A percentile compares a stretch with the other conserved stretches of the same genome.
phyloP scores from a whole-genome alignment of 2,329 filamentous ascomycete species.

The Paramyrothecium roridum region DNA sequence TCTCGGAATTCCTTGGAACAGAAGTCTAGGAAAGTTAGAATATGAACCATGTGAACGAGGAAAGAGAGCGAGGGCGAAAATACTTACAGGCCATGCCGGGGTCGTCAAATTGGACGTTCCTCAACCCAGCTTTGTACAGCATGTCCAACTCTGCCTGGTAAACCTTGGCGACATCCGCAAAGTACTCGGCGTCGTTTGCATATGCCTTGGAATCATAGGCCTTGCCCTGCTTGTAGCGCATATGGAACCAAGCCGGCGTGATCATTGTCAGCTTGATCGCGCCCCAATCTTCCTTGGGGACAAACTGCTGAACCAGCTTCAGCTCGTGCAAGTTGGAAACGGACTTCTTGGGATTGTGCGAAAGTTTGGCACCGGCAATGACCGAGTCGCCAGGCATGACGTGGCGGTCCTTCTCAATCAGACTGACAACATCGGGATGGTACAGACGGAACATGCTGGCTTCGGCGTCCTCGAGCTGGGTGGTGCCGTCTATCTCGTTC shows the following conservation, averaged over 20 bases:
- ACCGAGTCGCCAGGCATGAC: conserved; percentile 56
- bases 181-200: conserved; percentile 47
- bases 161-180: conserved; percentile 61
- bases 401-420: conserved; percentile 49
- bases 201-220: conserved; percentile 20
- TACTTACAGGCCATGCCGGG: conserved; percentile 63
- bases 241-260: conserved; percentile 41
- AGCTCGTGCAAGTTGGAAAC: conserved; percentile 49
- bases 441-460: conserved; percentile 51
- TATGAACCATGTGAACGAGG: no score
- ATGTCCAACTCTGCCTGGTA: conserved; percentile 61
- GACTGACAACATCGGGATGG: conserved; percentile 51
- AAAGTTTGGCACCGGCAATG: conserved; percentile 46
- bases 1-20: conserved; percentile 69
- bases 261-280: conserved; percentile 54
- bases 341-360: conserved; percentile 37
- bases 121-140: conserved; percentile 59
- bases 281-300: conserved; percentile 44
- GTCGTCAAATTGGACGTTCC: conserved; percentile 68
- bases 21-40: conserved; percentile 52
- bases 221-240: conserved; percentile 23
- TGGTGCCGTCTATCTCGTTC: conserved; percentile 50
- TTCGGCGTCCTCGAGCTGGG: conserved; percentile 46
- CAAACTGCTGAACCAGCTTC: conserved; percentile 39
- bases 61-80: not conserved